Evolutionary conservation across 2,329 filamentous ascomycete genomes (phyloP).

Genomic region (Lasiodiplodia hormozganensis): DNA sequence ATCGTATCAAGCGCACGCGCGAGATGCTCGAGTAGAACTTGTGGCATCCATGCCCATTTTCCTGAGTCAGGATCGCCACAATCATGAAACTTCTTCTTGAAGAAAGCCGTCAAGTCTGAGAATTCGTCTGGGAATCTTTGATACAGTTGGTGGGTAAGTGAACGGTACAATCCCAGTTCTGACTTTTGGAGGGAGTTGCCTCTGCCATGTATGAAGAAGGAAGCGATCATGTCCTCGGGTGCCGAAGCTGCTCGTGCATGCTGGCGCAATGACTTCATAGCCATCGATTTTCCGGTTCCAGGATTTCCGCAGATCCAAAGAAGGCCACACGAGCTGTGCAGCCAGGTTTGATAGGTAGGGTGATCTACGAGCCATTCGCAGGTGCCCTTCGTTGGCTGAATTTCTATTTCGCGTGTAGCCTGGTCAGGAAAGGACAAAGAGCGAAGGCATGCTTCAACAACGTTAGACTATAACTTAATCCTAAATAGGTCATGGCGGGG

Average conservation of each 20-base stretch:
- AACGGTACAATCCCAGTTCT: background rate
- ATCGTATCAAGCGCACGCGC: background rate
- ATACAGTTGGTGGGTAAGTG: background rate
- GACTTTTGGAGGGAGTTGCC: background rate
- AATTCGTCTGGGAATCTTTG: background rate
- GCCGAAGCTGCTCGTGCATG: too few relatives aligned
- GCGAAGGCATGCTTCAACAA: background rate
- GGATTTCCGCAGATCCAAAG: conserved; percentile 1
- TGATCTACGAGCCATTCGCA: background rate
- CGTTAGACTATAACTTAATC: too few relatives aligned
- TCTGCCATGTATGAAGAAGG: background rate
- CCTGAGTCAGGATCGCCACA: background rate
- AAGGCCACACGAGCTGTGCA: background rate
- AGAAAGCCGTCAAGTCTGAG: background rate
- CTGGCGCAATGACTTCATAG: background rate
- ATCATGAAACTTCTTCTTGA: too few relatives aligned
- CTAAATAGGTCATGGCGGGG: too few relatives aligned
- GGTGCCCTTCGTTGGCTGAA: background rate
- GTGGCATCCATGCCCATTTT: background rate
- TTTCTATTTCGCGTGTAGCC: background rate
- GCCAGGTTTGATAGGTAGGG: background rate
- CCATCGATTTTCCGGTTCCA: background rate
- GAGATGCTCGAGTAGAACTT: background rate
- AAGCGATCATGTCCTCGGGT: background rate
- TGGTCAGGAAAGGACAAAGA: background rate